Base-by-base conservation (phyloP, 768 basidiomycete genomes). In the Mrakia blollopis region DNA sequence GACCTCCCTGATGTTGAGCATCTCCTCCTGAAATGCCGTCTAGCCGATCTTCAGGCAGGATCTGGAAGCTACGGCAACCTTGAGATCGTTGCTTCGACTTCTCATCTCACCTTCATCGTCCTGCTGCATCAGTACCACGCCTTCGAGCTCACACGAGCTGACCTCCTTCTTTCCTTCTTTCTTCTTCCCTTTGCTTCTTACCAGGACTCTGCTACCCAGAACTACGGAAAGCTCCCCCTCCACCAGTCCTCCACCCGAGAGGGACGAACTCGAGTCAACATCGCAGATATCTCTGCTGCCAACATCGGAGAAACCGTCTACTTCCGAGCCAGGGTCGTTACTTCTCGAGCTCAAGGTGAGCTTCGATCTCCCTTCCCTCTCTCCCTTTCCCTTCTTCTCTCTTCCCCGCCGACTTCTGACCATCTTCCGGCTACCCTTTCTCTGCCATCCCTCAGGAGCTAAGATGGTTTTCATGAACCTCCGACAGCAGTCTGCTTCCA, bases 391-490 rank as follows among this genome's bases (percentile, higher is more conserved):
- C n/a, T 25, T 32, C 60, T 23, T 25, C 4, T 2, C 61, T 62
- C 23, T 16, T 6, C 2, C 10, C 3, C 61, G 13, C 11, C 28
- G 4, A 28, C 4, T 11, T 35, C n/a, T 62, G 21, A 11, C 4
- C 1, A 35, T 11, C 63, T 18, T 65, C 63, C 37, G 63, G 18
- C 61, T n/a, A 28, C 32, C 5, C 37, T 1, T 35, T 37, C 5
- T 37, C 8, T 37, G 16, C 11, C 37, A 9, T 39, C 16, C 6
- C 60, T 57, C 74, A 85, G 85, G 92, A 80, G 92, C 89, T 85
- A 99, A 94, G 86, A 94, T 98, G 89, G 92, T 92, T 72, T 99
- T 99, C 85, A 85, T 98, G 72, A 90, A 90, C 82, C 87, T 99
- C 74, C 91, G 96, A 77, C 96, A 99, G 83, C 88, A 92, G 80